phyloP scores from a whole-genome alignment of 495 filamentous ascomycete genomes.

The Choiromyces venosus region DNA sequence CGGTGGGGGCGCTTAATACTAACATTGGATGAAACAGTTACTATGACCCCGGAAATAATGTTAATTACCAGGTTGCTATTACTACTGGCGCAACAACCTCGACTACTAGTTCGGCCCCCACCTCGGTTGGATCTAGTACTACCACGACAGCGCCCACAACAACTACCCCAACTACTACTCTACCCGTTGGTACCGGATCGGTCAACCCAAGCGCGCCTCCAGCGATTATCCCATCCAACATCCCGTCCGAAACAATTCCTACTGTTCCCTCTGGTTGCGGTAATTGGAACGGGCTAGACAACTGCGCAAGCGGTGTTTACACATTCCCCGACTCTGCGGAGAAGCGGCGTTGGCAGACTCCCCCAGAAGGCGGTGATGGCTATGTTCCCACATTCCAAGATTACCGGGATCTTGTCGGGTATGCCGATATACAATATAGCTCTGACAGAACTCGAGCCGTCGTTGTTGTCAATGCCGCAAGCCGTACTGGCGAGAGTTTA shows the following conservation, averaged over 20 bases:
- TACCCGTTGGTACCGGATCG: conserved; percentile 10
- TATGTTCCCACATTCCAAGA: conserved; percentile 37
- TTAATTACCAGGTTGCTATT: conserved; percentile 32
- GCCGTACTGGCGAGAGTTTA: conserved; percentile 34
- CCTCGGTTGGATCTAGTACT: neutral
- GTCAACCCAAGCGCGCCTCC: conserved; percentile 27
- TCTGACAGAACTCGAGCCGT: conserved; percentile 34
- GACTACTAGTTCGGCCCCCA: neutral
- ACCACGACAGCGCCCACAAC: neutral
- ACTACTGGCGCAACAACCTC: neutral
- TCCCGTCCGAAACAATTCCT: conserved; percentile 28
- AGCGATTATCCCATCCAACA: conserved; percentile 28
- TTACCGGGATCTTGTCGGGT: conserved; percentile 40
- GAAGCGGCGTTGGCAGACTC: conserved; percentile 43
- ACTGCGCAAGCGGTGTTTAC: conserved; percentile 26
- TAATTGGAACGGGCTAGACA: conserved; percentile 41
- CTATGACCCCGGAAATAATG: conserved; percentile 39
- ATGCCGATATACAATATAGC: conserved; percentile 43
- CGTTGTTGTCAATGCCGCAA: conserved; percentile 43
- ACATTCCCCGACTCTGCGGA: conserved; percentile 32
- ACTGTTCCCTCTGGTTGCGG: conserved; percentile 36
- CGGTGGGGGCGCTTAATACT: neutral
- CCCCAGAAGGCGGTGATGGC: conserved; percentile 27
- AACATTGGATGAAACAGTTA: conserved; percentile 24
- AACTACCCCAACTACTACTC: conserved; percentile 12